These are phyloP conservation scores for Aspergillus asperescens DNA, from an alignment of 495 filamentous ascomycete genomes.

Conservation along the genomic window DNA sequence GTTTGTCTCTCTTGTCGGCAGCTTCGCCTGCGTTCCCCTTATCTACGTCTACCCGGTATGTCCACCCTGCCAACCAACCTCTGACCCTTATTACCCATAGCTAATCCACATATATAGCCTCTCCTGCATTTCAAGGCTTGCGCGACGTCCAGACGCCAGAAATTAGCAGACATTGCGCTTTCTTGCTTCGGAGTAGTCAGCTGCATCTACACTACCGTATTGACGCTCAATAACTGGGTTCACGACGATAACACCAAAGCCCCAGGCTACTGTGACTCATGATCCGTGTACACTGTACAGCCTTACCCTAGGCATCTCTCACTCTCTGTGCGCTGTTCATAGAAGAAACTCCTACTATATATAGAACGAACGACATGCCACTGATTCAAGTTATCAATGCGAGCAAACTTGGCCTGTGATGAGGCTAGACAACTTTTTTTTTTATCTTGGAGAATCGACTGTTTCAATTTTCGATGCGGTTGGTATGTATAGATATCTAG, in stretches of 20 bases:
- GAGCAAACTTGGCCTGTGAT: neutral
- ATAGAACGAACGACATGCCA: slow-evolving; percentile 14
- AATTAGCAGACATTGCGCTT: slow-evolving; percentile 64
- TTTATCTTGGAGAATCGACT: neutral
- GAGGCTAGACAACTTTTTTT: neutral
- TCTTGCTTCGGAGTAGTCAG: slow-evolving; percentile 75
- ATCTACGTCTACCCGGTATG: slow-evolving; percentile 96
- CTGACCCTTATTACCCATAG: slow-evolving; percentile 7
- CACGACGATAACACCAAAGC: slow-evolving; percentile 32
- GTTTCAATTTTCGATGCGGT: neutral
- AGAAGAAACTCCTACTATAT: neutral
- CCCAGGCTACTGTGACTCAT: slow-evolving; percentile 57
- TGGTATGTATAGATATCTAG: neutral
- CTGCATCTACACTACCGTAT: slow-evolving; percentile 82
- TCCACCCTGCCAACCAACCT: slow-evolving; percentile 20
- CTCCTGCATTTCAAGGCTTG: slow-evolving; percentile 82
- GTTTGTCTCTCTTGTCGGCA: slow-evolving; percentile 91
- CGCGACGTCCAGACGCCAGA: slow-evolving; percentile 57
- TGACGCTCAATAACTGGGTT: slow-evolving; percentile 86
- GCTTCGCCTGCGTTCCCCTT: slow-evolving; percentile 94
- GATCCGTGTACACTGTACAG: slow-evolving; percentile 10
- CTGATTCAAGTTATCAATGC: slow-evolving; percentile 7
- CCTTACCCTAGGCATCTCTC: neutral
- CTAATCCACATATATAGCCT: slow-evolving; percentile 50
- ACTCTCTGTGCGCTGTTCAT: neutral